Evolutionary conservation across 192 early-diverging fungal genomes (phyloP).

Genomic region (Allomyces arbusculus): DNA sequence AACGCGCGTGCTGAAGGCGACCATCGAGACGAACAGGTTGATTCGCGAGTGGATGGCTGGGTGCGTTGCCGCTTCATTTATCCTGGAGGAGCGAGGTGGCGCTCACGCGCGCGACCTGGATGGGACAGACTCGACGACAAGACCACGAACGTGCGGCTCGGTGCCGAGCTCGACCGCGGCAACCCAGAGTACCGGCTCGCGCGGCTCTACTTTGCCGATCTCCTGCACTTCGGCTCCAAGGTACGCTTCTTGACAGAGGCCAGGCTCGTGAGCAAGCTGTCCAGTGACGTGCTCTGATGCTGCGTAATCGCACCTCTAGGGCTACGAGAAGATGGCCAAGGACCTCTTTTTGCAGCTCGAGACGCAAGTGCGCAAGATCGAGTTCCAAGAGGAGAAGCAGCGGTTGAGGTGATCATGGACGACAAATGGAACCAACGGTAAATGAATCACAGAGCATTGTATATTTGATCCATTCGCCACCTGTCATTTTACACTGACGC

Average conservation of each 20-base stretch:
- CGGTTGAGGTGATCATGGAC: background rate
- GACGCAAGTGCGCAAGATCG: background rate
- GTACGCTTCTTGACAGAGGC: background rate
- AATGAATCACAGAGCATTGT: background rate
- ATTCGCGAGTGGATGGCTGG: too few relatives aligned
- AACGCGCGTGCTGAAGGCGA: too few relatives aligned
- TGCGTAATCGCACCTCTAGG: background rate
- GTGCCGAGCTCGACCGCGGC: too few relatives aligned
- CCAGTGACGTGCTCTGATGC: background rate
- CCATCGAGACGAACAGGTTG: too few relatives aligned
- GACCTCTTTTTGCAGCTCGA: background rate
- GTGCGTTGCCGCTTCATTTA: too few relatives aligned
- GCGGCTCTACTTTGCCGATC: background rate
- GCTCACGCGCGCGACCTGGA: too few relatives aligned
- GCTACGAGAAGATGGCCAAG: background rate
- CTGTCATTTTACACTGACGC: background rate
- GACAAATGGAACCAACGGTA: background rate
- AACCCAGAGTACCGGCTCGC: background rate
- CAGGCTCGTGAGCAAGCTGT: background rate
- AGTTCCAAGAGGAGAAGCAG: background rate
- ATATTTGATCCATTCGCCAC: background rate
- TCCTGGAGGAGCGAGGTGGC: too few relatives aligned
- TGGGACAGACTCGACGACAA: too few relatives aligned
- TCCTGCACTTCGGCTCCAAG: background rate
- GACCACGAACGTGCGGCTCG: too few relatives aligned